phyloP scores from a whole-genome alignment of 1,284 basidiomycete genomes.

The Ustanciosporium gigantosporum region DNA sequence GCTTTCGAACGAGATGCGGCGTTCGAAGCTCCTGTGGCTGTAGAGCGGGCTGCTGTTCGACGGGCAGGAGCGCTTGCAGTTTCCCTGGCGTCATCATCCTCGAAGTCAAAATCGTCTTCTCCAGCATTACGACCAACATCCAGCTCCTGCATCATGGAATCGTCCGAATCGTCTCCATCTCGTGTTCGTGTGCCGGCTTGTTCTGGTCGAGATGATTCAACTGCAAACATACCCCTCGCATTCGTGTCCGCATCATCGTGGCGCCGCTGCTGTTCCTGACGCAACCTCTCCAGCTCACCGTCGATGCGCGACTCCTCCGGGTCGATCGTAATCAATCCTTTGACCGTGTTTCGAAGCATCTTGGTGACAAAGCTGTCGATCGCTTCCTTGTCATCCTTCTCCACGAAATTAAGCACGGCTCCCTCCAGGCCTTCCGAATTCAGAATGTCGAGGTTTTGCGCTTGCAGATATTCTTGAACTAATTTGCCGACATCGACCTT shows the following conservation, averaged over 20 bases:
- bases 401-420: slow-evolving; percentile 54
- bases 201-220: not conserved
- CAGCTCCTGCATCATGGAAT: slow-evolving; percentile 49
- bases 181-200: not conserved
- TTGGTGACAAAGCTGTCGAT: slow-evolving; percentile 45
- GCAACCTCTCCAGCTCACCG: slow-evolving; percentile 29
- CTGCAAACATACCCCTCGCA: too few species aligned
- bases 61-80: too few species aligned
- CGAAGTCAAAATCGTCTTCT: not conserved
- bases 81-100: too few species aligned
- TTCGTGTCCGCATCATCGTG: not conserved
- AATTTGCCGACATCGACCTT: slow-evolving; percentile 48
- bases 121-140: slow-evolving; percentile 1
- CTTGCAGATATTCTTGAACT: slow-evolving; percentile 47
- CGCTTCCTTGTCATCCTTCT: slow-evolving; percentile 56
- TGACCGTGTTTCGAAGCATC: slow-evolving; percentile 36
- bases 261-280: slow-evolving; percentile 21
- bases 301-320: slow-evolving; percentile 45
- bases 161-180: slow-evolving; percentile 20
- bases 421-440: slow-evolving; percentile 47
- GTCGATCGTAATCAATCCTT: slow-evolving; percentile 35
- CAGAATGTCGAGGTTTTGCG: slow-evolving; percentile 53
- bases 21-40: too few species aligned
- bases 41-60: too few species aligned
- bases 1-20: too few species aligned